Percentiles rank a stretch among this genome's conserved stretches.
These are phyloP conservation scores for Scleromitrula shiraiana DNA, from an alignment of 2,329 filamentous ascomycete genomes.

Conservation along the genomic window DNA sequence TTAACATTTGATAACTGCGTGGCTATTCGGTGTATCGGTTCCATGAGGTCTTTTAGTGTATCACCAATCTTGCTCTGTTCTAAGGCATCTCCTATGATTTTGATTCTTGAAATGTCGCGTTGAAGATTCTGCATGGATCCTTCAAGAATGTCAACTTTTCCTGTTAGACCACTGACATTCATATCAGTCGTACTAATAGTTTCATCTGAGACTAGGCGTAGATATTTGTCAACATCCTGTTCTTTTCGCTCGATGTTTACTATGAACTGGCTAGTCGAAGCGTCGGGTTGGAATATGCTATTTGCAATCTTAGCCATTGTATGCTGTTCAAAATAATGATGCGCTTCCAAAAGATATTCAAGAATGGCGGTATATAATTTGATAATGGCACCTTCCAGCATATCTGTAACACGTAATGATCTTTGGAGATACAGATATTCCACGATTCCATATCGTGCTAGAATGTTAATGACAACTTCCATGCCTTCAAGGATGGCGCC, in stretches of 20 bases:
- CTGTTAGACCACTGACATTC: neutral
- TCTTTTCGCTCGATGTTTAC: constrained; percentile 1
- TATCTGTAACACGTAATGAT: neutral
- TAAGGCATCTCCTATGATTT: neutral
- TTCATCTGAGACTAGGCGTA: constrained; percentile 3
- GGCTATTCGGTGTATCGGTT: constrained; percentile 7
- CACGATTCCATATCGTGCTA: constrained; percentile 10
- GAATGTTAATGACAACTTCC: constrained; percentile 10
- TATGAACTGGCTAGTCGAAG: neutral
- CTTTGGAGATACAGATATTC: constrained; percentile 10
- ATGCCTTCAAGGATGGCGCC: constrained; percentile 11
- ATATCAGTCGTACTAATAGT: neutral
- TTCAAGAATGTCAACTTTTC: neutral
- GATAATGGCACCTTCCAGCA: constrained; percentile 2
- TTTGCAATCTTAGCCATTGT: constrained; percentile 7
- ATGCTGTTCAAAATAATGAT: constrained; percentile 9
- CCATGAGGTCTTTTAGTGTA: neutral
- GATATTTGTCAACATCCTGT: constrained; percentile 5
- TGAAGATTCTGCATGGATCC: neutral
- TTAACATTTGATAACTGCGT: neutral
- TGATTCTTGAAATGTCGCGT: neutral
- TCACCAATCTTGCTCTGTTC: neutral
- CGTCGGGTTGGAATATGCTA: constrained; percentile 10
- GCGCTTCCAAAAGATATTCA: constrained; percentile 4
- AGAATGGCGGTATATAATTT: constrained; percentile 10